Evolutionary conservation across 257 asterid genomes (phyloP), one percentile per base, ranked within the genome.

Genomic region (Primulina tabacum): DNA sequence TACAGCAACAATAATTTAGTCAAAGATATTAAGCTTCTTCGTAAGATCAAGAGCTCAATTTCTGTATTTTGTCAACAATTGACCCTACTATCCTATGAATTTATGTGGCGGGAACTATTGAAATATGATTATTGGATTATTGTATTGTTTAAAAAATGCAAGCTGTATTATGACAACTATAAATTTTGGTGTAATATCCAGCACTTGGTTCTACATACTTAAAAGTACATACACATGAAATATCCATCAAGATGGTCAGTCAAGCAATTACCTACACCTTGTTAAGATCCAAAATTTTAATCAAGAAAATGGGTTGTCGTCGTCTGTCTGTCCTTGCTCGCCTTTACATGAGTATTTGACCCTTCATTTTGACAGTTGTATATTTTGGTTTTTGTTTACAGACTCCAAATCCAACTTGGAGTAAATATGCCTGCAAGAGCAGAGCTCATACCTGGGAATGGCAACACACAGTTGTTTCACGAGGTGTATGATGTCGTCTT

Each of bases 391-490:
- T 14, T 47, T 14, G 20, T 4, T 65, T 33, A 73, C 95, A 94
- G 99, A 79, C 88, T 91, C 17, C 99, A 91, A 79, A 88, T 89
- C 86, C 99, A 89, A 78, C 96, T 91, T 7, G 99, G 99, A 68
- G 99, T 94, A 69, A 94, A 89, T 72, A 86, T 94, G 99, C 97
- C 99, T 9, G 97, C 99, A 37, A 85, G 99, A 78, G 97, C 97
- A 0, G 99, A 94, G 81, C 89, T 60, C 32, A 78, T 86, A 43
- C 89, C 87, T 0, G 82, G 79, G 12, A 80, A 81, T 20, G 81
- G 76, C 26, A 76, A 65, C 30, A 67, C 65, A 0, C 88, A 78
- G 74, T 64, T 90, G 71, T 91, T 91, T 76, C 95, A 83, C 26
- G 92, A 90, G 81, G 96, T 82, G 70, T 90, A 93, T 10, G 99